Base-by-base conservation (phyloP, 345 rosid species). In the Fremontodendron californicum region DNA sequence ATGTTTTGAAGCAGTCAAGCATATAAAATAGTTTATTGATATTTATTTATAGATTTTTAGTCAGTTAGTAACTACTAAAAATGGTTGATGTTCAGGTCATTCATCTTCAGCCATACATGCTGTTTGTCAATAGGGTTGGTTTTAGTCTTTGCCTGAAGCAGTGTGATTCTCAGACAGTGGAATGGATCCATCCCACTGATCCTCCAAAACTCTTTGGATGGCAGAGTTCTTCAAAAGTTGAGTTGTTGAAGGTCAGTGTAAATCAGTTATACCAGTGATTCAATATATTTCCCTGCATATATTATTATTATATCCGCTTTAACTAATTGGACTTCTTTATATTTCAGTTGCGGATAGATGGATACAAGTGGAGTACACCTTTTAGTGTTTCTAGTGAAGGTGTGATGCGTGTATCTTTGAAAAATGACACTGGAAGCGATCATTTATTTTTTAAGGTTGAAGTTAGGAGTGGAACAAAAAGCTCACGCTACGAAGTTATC, bases 381-480 rank as follows among this genome's bases (percentile, higher is more conserved):
- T 93, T 96, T 83, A 88, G 92, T 73, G 91, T 96, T 64, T 81
- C 84, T 77, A 83, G 74, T 77, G 99, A 96, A 85, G 99, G 99
- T 69, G 68, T 72, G 42, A 90, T 94, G 89, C 93, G 98, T 39
- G 81, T 93, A 74, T 83, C 85, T 61, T 77, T 96, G 81, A 85
- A 79, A 84, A 89, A 81, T 64, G 91, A 89, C 51, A 75, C 78
- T 60, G 95, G 96, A 42, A 77, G 73, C 21, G 86, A 83, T 79
- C 84, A 80, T 67, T 79, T 87, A 83, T 94, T 87, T 68, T 70
- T 93, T 21, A 90, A 93, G 85, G 88, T 92, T 75, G 92, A 89
- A 83, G 94, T 96, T 78, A 84, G 99, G 87, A 89, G 93, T 79
- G 99, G 98, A 78, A 85, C 98, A 72, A 93, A 92, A 83, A 86